These are phyloP conservation scores for Neonectria punicea DNA, from an alignment of 2,329 filamentous ascomycete species.

Conservation along the genomic window DNA sequence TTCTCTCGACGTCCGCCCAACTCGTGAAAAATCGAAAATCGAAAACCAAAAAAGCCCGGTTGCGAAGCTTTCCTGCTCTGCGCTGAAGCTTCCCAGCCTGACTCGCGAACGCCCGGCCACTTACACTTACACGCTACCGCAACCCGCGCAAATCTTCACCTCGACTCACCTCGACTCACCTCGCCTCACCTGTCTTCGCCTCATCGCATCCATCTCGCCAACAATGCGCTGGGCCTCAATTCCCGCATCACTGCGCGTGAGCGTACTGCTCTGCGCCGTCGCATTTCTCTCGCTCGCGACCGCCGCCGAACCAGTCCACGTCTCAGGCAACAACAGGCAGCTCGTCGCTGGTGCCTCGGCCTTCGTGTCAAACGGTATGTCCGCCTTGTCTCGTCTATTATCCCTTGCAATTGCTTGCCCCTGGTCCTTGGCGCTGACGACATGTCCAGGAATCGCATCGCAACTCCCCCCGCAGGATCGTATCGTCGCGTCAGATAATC, in stretches of 20 bases:
- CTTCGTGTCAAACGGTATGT: slow-evolving; percentile 37
- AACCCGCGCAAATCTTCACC: slow-evolving; percentile 2
- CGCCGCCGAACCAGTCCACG: slow-evolving; percentile 28
- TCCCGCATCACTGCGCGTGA: slow-evolving; percentile 16
- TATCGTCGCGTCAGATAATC: slow-evolving; percentile 79
- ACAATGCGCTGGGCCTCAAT: slow-evolving; percentile 32
- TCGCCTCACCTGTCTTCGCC: not conserved
- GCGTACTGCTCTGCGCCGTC: slow-evolving; percentile 30
- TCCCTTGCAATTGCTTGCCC: not conserved
- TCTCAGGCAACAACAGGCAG: slow-evolving; percentile 31
- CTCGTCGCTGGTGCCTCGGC: slow-evolving; percentile 31
- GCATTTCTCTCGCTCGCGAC: slow-evolving; percentile 22
- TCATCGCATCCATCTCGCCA: slow-evolving; percentile 5
- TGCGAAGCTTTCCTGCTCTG: not conserved
- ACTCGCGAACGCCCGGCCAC: not conserved
- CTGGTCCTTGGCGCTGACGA: slow-evolving; percentile 22
- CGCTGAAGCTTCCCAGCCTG: not conserved
- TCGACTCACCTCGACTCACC: not conserved
- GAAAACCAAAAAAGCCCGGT: not conserved
- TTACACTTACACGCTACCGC: slow-evolving; percentile 5
- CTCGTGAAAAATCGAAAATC: not conserved
- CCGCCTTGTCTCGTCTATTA: not conserved
- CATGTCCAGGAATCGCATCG: slow-evolving; percentile 75
- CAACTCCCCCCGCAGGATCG: slow-evolving; percentile 75
- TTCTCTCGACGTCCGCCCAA: not conserved